A percentile compares a stretch with the other conserved stretches of the same genome.
phyloP scores from a whole-genome alignment of 495 filamentous ascomycete genomes.

The Hypoxylon fragiforme region DNA sequence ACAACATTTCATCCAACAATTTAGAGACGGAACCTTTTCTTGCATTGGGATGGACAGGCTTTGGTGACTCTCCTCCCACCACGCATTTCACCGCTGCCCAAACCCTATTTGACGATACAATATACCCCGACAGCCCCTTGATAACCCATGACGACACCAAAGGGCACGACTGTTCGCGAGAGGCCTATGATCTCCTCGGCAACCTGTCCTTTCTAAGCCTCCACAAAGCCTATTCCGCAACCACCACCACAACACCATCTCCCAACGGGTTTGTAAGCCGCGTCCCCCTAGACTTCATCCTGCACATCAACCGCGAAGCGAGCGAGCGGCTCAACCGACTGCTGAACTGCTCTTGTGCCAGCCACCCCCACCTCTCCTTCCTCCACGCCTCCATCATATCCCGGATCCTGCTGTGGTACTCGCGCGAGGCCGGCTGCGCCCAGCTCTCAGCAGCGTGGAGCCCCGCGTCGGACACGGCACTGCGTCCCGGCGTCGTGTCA shows the following conservation, averaged over 20 bases:
- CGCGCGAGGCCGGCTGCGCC: slow-evolving; percentile 28
- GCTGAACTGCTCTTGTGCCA: slow-evolving; percentile 38
- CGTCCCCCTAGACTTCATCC: slow-evolving; percentile 33
- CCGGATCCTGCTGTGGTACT: slow-evolving; percentile 40
- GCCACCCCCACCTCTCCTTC: slow-evolving; percentile 30
- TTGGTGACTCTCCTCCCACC: not conserved
- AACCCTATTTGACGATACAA: not conserved
- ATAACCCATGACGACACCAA: not conserved
- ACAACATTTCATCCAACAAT: not conserved
- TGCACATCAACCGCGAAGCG: slow-evolving; percentile 38
- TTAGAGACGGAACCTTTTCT: not conserved
- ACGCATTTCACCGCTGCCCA: not conserved
- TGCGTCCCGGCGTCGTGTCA: not conserved
- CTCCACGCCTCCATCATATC: slow-evolving; percentile 43
- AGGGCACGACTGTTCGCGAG: not conserved
- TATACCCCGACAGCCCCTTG: not conserved
- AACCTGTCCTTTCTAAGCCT: not conserved
- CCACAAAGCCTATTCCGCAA: not conserved
- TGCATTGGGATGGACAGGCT: not conserved
- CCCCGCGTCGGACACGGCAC: not conserved
- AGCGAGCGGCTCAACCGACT: slow-evolving; percentile 35
- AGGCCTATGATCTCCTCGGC: slow-evolving; percentile 3
- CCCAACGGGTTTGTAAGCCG: not conserved
- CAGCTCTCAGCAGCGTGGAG: not conserved
- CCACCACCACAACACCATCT: not conserved